Evolutionary conservation across 2,329 filamentous ascomycete species (phyloP).

Genomic region (Aspergillus quadricinctus): DNA sequence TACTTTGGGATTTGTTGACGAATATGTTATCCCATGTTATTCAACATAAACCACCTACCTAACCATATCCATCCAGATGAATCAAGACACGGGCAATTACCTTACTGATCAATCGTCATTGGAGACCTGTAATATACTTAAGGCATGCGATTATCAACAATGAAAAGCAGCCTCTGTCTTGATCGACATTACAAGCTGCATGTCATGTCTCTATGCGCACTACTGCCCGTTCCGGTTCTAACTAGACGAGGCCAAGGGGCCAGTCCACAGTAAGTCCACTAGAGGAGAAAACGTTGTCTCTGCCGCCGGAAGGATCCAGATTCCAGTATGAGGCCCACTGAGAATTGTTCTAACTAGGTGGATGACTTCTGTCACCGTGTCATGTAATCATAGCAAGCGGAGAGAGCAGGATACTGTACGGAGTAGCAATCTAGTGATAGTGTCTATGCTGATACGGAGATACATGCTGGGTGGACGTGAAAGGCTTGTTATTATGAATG

Average conservation of each 20-base stretch:
- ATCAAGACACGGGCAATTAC: background rate
- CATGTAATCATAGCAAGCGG: background rate
- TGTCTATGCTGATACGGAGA: background rate
- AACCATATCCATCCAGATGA: too few relatives aligned
- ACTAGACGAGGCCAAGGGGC: background rate
- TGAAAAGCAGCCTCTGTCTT: slow-evolving; percentile 2
- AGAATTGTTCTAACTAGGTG: background rate
- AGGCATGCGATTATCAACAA: background rate
- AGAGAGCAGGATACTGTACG: background rate
- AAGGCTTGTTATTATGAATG: background rate
- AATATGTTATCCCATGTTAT: too few relatives aligned
- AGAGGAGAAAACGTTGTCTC: background rate
- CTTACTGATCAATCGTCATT: background rate
- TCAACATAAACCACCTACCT: too few relatives aligned
- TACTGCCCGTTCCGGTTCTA: background rate
- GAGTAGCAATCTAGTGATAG: background rate
- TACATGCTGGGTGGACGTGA: background rate
- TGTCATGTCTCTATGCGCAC: slow-evolving; percentile 8
- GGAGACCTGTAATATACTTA: background rate
- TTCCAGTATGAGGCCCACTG: background rate
- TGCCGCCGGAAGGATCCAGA: slow-evolving; percentile 2
- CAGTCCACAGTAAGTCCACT: background rate
- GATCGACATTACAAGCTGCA: slow-evolving; percentile 12
- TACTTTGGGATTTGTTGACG: too few relatives aligned
- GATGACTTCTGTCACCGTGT: background rate